Percentiles rank a stretch among this genome's conserved stretches.
These are phyloP conservation scores for Turnera subulata DNA, from an alignment of 345 rosid genomes.

Conservation along the genomic window DNA sequence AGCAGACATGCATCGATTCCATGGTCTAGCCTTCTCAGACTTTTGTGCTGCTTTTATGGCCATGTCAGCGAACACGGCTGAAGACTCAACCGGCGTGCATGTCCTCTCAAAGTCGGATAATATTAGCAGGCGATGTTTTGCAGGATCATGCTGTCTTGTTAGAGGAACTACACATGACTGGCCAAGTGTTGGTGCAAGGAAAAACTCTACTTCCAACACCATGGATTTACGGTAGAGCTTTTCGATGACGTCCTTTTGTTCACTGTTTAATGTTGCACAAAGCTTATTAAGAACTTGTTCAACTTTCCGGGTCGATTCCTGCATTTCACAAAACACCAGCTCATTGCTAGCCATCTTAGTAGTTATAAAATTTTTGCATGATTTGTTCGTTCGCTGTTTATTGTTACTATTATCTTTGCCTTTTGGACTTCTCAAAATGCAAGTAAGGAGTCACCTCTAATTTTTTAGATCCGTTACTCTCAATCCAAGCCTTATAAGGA, in stretches of 20 bases:
- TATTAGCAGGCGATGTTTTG: conserved; percentile 53
- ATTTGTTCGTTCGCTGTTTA: no score
- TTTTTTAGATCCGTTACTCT: conserved; percentile 61
- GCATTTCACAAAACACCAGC: conserved; percentile 32
- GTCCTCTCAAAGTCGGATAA: conserved; percentile 97
- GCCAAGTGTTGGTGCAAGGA: conserved; percentile 70
- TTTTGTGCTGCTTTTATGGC: conserved; percentile 86
- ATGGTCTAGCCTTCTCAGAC: conserved; percentile 56
- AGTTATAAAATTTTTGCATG: no score
- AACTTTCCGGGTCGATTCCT: conserved; percentile 86
- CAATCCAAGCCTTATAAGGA: conserved; percentile 87
- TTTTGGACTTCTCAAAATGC: no score
- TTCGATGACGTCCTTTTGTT: conserved; percentile 84
- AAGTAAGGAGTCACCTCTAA: conserved; percentile 49
- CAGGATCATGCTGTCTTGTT: conserved; percentile 50
- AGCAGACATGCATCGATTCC: conserved; percentile 66
- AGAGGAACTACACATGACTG: conserved; percentile 79
- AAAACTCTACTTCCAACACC: conserved; percentile 96
- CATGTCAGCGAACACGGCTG: conserved; percentile 92
- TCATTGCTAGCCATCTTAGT: neutral
- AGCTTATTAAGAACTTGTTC: conserved; percentile 96
- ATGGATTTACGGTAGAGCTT: conserved; percentile 94
- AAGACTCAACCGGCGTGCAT: conserved; percentile 89
- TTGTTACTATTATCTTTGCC: no score
- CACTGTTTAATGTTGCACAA: conserved; percentile 85